Conservation (phyloP, 768 basidiomycete species). For the Agaricus sinodeliciosus region DNA sequence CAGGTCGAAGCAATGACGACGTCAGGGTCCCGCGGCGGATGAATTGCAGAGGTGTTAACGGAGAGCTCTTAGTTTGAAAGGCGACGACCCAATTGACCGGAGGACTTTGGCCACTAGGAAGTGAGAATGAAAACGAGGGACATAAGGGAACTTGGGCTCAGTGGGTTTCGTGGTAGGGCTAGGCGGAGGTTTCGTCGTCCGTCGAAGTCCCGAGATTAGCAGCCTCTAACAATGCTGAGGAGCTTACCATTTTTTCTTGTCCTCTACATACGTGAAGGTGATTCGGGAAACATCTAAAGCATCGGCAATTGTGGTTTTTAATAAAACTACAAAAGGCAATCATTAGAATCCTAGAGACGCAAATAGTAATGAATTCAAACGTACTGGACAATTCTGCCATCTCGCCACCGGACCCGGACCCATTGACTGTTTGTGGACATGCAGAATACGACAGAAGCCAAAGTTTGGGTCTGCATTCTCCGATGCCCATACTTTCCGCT, state of each 20-base stretch:
- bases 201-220: conserved; percentile 14
- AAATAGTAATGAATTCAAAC: conserved; percentile 21
- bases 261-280: conserved; percentile 45
- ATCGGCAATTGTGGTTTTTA: conserved; percentile 78
- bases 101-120: conserved; percentile 48
- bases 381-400: conserved; percentile 89
- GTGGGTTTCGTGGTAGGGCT: conserved; percentile 57
- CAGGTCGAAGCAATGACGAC: conserved; percentile 41
- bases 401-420: conserved; percentile 96
- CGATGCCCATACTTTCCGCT: conserved; percentile 97
- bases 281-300: conserved; percentile 70
- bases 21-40: conserved; percentile 72
- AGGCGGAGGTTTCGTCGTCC: conserved; percentile 24
- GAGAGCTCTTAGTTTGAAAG: conserved; percentile 53
- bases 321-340: conserved; percentile 55
- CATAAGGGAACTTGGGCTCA: conserved; percentile 47
- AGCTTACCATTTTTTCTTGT: conserved; percentile 78
- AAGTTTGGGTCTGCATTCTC: conserved; percentile 84
- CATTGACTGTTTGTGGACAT: conserved; percentile 91
- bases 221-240: conserved; percentile 60
- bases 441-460: conserved; percentile 89
- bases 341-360: conserved; percentile 7
- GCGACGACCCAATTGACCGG: conserved; percentile 43
- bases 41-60: conserved; percentile 78
- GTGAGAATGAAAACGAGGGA: conserved; percentile 68